phyloP scores from a whole-genome alignment of 345 rosid genomes.

The Jatropha curcas region DNA sequence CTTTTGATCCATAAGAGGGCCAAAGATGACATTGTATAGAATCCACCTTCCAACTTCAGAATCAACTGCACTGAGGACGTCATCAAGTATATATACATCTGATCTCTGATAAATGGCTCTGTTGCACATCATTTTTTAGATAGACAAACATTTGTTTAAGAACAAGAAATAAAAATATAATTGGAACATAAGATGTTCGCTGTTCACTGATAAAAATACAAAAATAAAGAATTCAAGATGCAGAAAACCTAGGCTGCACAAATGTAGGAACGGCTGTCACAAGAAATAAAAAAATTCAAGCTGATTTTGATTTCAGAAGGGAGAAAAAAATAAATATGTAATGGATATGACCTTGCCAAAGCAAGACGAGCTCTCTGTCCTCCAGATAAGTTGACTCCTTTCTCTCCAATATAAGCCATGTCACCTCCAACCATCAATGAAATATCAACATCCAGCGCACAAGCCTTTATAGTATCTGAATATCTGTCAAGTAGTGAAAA shows the following conservation, averaged over 20 bases:
- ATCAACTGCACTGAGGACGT: conserved; percentile 95
- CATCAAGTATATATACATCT: conserved; percentile 73
- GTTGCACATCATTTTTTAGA: conserved; percentile 19
- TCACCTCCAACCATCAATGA: conserved; percentile 84
- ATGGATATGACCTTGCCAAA: conserved; percentile 66
- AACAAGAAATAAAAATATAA: background rate
- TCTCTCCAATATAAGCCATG: conserved; percentile 77
- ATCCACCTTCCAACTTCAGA: conserved; percentile 87
- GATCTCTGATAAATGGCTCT: conserved; percentile 78
- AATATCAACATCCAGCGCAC: conserved; percentile 79
- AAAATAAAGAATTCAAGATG: no score
- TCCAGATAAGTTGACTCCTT: conserved; percentile 91
- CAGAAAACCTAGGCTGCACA: background rate
- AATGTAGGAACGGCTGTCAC: conserved; percentile 3
- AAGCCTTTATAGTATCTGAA: conserved; percentile 56
- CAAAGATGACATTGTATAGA: conserved; percentile 63
- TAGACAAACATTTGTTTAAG: background rate
- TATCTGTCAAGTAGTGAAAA: conserved; percentile 46
- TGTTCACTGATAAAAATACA: background rate
- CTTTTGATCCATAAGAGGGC: conserved; percentile 56
- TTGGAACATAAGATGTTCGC: no score
- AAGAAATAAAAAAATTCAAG: conserved; percentile 11
- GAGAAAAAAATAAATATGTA: conserved; percentile 12
- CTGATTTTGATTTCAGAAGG: conserved; percentile 5
- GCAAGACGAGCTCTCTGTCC: conserved; percentile 98